phyloP scores from a whole-genome alignment of 352 stramenopile genomes.

The Phytophthora capsici region DNA sequence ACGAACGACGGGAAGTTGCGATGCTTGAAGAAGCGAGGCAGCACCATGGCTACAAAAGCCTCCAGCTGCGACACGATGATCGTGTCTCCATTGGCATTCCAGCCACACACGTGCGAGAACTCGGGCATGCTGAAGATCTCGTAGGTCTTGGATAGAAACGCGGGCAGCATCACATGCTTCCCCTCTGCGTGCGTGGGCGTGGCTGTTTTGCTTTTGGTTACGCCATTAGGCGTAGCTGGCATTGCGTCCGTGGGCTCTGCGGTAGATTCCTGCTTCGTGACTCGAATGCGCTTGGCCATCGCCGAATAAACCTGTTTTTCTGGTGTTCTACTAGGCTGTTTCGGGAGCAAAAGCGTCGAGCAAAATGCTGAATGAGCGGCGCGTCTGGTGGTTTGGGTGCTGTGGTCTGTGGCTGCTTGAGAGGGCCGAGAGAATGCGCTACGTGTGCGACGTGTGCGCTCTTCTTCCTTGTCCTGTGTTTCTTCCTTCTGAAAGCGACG shows the following conservation, averaged over 20 bases:
- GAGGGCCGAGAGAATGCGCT: conserved; percentile 4
- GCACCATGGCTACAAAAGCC: conserved; percentile 82
- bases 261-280: conserved; percentile 35
- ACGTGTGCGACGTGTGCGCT: conserved; percentile 23
- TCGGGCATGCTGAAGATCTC: conserved; percentile 92
- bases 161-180: conserved; percentile 88
- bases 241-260: conserved; percentile 4
- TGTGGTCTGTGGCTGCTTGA: conserved; percentile 6
- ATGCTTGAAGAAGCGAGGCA: conserved; percentile 93
- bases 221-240: not conserved
- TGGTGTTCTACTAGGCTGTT: conserved; percentile 16
- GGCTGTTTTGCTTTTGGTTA: conserved; percentile 19
- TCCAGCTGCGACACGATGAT: conserved; percentile 93
- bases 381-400: conserved; percentile 10
- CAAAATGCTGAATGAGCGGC: conserved; percentile 1
- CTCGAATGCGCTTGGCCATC: conserved; percentile 78
- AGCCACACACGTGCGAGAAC: conserved; percentile 88
- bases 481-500: conserved; percentile 33
- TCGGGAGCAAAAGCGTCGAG: not conserved
- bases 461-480: conserved; percentile 22
- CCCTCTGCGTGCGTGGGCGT: conserved; percentile 36
- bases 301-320: conserved; percentile 13
- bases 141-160: conserved; percentile 94
- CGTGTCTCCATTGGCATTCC: conserved; percentile 90
- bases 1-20: conserved; percentile 95